Conservation (phyloP, 1,139 yeast species). For the Hyphopichia khmerensis region DNA sequence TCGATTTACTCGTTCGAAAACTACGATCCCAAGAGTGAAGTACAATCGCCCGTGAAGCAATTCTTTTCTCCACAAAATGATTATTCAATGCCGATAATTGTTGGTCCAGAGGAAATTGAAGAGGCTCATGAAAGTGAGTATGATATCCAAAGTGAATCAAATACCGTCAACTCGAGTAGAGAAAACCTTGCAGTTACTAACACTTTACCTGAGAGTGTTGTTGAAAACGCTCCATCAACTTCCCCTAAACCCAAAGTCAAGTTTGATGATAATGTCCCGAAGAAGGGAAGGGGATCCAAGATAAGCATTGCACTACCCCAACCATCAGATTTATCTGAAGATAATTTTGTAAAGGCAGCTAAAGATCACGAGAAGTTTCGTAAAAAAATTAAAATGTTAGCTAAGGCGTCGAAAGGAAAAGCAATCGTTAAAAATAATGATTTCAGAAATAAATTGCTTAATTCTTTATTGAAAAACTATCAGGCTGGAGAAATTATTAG, state of each 20-base stretch:
- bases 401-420: conserved; percentile 21
- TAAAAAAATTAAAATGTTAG: conserved; percentile 22
- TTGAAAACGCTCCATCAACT: too few species aligned
- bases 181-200: too few species aligned
- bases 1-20: not conserved
- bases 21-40: not conserved
- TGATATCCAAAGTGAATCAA: too few species aligned
- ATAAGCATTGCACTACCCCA: conserved; percentile 13
- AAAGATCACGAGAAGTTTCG: conserved; percentile 21
- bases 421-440: conserved; percentile 18
- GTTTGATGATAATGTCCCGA: conserved; percentile 6
- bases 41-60: not conserved
- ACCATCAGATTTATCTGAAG: conserved; percentile 10
- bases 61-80: not conserved
- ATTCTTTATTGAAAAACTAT: conserved; percentile 24
- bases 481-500: conserved; percentile 62
- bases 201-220: too few species aligned
- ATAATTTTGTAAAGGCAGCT: conserved; percentile 11
- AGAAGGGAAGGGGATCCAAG: conserved; percentile 8
- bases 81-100: too few species aligned
- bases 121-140: too few species aligned
- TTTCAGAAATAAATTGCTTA: conserved; percentile 18
- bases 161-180: too few species aligned
- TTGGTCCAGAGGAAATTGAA: too few species aligned
- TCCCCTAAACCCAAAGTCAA: not conserved